Evolutionary conservation across 2,329 filamentous ascomycete species (phyloP).

Genomic region (Stylonectria norvegica): DNA sequence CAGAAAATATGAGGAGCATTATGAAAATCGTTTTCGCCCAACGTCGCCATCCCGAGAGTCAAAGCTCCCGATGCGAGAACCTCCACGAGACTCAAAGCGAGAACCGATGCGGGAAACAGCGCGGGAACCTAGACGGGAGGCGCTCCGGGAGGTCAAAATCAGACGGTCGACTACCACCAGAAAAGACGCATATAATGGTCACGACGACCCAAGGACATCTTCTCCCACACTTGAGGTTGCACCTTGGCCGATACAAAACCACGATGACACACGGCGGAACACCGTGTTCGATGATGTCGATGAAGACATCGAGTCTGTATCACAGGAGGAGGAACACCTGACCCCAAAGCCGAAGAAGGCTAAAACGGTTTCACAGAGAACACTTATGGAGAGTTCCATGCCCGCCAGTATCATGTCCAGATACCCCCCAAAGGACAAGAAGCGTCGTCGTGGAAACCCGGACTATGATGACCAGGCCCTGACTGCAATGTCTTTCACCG

Average conservation of each 20-base stretch:
- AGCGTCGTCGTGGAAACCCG: constrained; percentile 42
- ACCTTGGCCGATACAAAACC: constrained; percentile 11
- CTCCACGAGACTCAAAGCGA: no score
- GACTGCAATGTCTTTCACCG: constrained; percentile 50
- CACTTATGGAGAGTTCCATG: constrained; percentile 23
- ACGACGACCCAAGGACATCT: constrained; percentile 20
- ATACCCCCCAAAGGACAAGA: constrained; percentile 28
- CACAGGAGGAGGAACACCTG: constrained; percentile 20
- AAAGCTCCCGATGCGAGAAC: constrained; percentile 40
- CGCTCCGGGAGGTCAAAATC: constrained; percentile 34
- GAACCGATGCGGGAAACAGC: no score
- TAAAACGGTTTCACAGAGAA: constrained; percentile 14
- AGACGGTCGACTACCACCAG: constrained; percentile 24
- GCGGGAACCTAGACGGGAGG: no score
- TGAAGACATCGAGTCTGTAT: constrained; percentile 22
- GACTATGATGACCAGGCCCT: constrained; percentile 58
- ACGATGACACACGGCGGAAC: constrained; percentile 17
- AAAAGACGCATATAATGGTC: constrained; percentile 16
- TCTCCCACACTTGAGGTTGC: constrained; percentile 24
- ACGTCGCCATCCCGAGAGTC: constrained; percentile 27
- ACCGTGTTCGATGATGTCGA: constrained; percentile 19
- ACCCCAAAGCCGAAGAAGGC: constrained; percentile 24
- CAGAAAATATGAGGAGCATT: constrained; percentile 14
- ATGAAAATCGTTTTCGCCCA: constrained; percentile 18
- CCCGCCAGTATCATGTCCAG: constrained; percentile 14